Conservation (phyloP, 1,284 basidiomycete species). For the Ceratobasidium sp. region DNA sequence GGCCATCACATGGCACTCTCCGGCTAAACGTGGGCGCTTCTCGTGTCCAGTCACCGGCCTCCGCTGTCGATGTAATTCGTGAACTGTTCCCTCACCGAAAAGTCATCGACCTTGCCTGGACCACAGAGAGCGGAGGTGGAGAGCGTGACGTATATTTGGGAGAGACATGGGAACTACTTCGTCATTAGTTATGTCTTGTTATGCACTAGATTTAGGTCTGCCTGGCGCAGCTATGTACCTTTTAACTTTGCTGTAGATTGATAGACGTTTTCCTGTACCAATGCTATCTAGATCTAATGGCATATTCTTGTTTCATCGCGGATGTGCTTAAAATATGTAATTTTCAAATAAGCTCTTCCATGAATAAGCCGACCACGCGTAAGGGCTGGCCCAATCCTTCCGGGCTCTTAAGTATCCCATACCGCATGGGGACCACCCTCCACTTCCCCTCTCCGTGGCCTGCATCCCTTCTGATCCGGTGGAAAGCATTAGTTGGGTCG, state of each 20-base stretch:
- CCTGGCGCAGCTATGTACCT: neutral
- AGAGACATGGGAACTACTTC: neutral
- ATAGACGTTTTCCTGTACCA: constrained; percentile 3
- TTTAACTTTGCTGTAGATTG: constrained; percentile 7
- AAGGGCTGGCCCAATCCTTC: neutral
- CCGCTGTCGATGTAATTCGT: neutral
- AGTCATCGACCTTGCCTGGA: neutral
- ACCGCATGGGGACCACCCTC: neutral
- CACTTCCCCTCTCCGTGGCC: neutral
- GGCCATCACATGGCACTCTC: neutral
- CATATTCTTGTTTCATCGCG: neutral
- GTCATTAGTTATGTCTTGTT: constrained; percentile 11
- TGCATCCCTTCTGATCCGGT: neutral
- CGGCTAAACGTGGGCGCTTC: constrained; percentile 17
- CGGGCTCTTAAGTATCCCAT: neutral
- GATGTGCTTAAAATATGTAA: neutral
- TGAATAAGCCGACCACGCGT: neutral
- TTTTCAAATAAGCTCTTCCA: neutral
- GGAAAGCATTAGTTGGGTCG: neutral
- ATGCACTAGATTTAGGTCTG: constrained; percentile 10
- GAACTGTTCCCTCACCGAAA: neutral
- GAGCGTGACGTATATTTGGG: neutral
- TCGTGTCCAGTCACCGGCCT: neutral
- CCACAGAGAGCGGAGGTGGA: neutral
- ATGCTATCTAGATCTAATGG: neutral